These are phyloP conservation scores for Hypocrella siamensis DNA, from an alignment of 2,329 filamentous ascomycete species.

Conservation along the genomic window DNA sequence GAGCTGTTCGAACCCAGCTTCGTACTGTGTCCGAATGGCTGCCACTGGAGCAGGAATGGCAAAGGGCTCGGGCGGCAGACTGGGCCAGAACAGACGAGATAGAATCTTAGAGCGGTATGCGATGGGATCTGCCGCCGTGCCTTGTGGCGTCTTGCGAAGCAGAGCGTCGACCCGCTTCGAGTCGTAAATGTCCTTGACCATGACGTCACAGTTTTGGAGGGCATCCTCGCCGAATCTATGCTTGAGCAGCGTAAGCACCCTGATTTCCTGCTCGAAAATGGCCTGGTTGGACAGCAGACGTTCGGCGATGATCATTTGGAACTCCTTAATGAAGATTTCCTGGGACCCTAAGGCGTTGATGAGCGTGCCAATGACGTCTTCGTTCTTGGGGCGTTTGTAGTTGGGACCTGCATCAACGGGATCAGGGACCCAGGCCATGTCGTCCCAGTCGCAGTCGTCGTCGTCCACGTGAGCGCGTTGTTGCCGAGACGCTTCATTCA, in stretches of 20 bases:
- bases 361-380: slow-evolving; percentile 83
- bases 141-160: slow-evolving; percentile 33
- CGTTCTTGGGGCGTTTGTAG: slow-evolving; percentile 75
- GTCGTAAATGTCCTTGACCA: slow-evolving; percentile 86
- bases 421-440: slow-evolving; percentile 86
- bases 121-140: slow-evolving; percentile 6
- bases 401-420: slow-evolving; percentile 86
- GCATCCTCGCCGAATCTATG: slow-evolving; percentile 72
- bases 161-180: slow-evolving; percentile 57
- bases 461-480: slow-evolving; percentile 37
- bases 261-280: slow-evolving; percentile 63
- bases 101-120: slow-evolving; percentile 69
- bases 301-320: slow-evolving; percentile 78
- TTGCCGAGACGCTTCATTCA: slow-evolving; percentile 44
- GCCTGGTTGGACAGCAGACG: slow-evolving; percentile 53
- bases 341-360: slow-evolving; percentile 79
- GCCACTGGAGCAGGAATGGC: slow-evolving; percentile 42
- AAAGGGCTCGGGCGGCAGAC: slow-evolving; percentile 56
- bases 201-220: slow-evolving; percentile 88
- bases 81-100: slow-evolving; percentile 87
- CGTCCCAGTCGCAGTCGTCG: slow-evolving; percentile 72
- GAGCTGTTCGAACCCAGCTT: slow-evolving; percentile 58
- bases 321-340: slow-evolving; percentile 86
- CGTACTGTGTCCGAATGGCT: slow-evolving; percentile 54
- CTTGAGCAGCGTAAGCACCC: slow-evolving; percentile 76